Conservation (phyloP, 1,284 basidiomycete genomes). For the Mycena citricolor region DNA sequence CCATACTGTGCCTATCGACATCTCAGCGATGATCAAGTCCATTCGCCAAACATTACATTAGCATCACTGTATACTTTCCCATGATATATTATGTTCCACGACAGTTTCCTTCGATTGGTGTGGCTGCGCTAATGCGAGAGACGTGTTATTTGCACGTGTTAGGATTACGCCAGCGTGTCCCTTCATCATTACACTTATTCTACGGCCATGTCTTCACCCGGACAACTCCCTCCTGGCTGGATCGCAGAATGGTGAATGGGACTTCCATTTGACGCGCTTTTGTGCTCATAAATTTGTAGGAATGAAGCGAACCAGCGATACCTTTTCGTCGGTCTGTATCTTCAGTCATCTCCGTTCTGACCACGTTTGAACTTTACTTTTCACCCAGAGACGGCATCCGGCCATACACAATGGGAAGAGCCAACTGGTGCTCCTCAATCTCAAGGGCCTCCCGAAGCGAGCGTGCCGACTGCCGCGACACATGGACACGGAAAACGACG, state of each 20-base stretch:
- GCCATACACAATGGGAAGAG: conserved; percentile 51
- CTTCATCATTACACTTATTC: conserved; percentile 12
- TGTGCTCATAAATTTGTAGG: conserved; percentile 47
- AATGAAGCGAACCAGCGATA: conserved; percentile 79
- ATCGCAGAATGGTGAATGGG: conserved; percentile 76
- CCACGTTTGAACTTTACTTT: too few species aligned
- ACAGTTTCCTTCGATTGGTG: conserved; percentile 9
- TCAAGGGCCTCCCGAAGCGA: too few species aligned
- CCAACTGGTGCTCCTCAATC: too few species aligned
- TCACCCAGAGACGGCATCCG: conserved; percentile 45
- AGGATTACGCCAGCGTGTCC: conserved; percentile 19
- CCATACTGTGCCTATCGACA: conserved; percentile 28
- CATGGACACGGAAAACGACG: conserved; percentile 69
- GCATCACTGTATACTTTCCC: too few species aligned
- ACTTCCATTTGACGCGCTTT: conserved; percentile 2
- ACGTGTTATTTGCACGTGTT: conserved; percentile 21
- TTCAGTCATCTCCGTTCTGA: not conserved
- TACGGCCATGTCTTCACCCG: conserved; percentile 60
- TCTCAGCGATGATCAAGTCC: conserved; percentile 14
- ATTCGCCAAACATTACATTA: conserved; percentile 17
- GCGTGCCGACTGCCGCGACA: conserved; percentile 9
- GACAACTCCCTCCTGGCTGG: conserved; percentile 86
- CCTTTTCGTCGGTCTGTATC: conserved; percentile 69
- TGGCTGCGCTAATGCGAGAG: not conserved
- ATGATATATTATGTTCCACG: conserved; percentile 1